These are phyloP conservation scores for Brettanomyces bruxellensis DNA, from an alignment of 805 yeast species.

Conservation along the genomic window DNA sequence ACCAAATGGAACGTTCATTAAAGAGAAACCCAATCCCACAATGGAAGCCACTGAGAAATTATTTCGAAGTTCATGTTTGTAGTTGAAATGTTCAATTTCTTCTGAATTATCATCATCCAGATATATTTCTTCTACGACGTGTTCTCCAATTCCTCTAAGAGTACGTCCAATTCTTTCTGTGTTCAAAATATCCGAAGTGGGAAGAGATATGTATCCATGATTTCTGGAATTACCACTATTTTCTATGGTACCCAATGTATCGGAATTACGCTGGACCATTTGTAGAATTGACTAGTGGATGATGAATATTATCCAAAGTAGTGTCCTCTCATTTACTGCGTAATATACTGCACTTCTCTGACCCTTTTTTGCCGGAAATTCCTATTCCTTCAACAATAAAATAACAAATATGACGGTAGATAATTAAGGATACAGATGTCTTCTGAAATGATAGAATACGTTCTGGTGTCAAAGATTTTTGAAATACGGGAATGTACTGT, in stretches of 20 bases:
- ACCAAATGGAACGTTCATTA: conserved; percentile 79
- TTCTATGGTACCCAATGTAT: neutral
- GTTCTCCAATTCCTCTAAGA: conserved; percentile 14
- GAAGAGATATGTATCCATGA: conserved; percentile 2
- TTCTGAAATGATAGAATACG: no score
- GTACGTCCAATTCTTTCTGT: conserved; percentile 1
- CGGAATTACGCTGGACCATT: neutral
- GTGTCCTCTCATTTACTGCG: no score
- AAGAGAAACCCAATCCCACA: conserved; percentile 69
- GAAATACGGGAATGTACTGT: no score
- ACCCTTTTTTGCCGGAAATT: no score
- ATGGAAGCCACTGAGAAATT: conserved; percentile 62
- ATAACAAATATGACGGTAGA: no score
- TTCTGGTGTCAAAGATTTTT: no score
- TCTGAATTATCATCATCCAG: conserved; percentile 40
- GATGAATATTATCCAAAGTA: no score
- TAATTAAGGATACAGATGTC: no score
- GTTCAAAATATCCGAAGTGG: conserved; percentile 7
- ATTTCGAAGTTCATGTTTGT: conserved; percentile 62
- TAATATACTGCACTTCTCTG: no score
- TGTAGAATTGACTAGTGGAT: neutral
- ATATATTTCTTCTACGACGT: conserved; percentile 23
- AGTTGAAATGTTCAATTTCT: conserved; percentile 61
- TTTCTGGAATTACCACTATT: neutral
- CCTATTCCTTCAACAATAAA: no score